Evolutionary conservation across 2,329 filamentous ascomycete genomes (phyloP).

Genomic region (Bipolaris gigantea): DNA sequence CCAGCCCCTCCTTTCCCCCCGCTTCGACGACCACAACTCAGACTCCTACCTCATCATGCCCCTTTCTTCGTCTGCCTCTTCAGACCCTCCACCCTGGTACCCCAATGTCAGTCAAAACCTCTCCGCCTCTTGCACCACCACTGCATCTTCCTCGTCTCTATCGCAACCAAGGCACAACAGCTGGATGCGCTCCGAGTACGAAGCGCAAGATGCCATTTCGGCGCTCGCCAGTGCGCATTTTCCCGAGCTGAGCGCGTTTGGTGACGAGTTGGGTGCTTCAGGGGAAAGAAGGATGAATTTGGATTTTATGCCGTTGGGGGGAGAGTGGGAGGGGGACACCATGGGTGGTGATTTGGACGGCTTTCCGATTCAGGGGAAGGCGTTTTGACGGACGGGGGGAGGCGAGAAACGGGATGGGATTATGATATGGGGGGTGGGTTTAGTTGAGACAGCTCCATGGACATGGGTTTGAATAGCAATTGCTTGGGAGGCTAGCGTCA

Average conservation of each 20-base stretch:
- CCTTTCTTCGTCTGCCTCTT: conserved; percentile 24
- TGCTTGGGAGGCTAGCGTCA: too few species aligned
- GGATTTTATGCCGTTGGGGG: conserved; percentile 36
- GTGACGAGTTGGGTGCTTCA: conserved; percentile 1
- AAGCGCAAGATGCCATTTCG: conserved; percentile 24
- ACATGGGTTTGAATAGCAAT: too few species aligned
- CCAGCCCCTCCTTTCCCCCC: conserved; percentile 6
- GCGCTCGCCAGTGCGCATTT: conserved; percentile 40
- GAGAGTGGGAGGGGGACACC: conserved; percentile 22
- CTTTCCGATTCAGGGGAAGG: conserved; percentile 12
- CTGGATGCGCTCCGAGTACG: conserved; percentile 37
- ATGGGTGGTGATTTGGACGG: conserved; percentile 31
- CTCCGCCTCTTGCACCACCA: conserved; percentile 8
- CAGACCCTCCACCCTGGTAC: conserved; percentile 31
- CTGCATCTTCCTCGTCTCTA: neutral
- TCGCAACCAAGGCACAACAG: conserved; percentile 1
- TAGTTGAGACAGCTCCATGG: too few species aligned
- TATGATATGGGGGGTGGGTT: too few species aligned
- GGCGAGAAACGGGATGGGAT: too few species aligned
- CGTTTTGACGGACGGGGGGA: neutral
- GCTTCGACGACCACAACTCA: conserved; percentile 17
- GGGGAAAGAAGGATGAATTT: conserved; percentile 24
- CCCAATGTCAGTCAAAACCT: conserved; percentile 16
- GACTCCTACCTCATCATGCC: conserved; percentile 39
- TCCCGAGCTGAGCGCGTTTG: conserved; percentile 30